Evolutionary conservation across 768 basidiomycete genomes (phyloP), one percentile per base, ranked within the genome.

Genomic region (Calocera viscosa): DNA sequence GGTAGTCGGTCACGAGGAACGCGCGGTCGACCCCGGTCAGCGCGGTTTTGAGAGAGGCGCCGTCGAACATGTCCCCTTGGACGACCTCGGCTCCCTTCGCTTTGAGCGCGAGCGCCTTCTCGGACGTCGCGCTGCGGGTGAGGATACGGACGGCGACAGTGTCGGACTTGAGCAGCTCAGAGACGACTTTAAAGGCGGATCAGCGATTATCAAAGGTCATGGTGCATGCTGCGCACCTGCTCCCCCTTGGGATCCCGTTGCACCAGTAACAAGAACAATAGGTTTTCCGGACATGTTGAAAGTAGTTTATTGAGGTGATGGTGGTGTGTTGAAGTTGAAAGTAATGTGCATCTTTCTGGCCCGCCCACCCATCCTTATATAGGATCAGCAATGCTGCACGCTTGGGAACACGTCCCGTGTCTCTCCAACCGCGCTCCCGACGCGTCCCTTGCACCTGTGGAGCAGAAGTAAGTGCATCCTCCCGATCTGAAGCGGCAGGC

Each of bases 1-100:
- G 53, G 53, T 60, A 60, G 53, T 70, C 71, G 63, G 70, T 71
- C 35, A 73, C 68, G 16, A 75, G 66, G 65, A 74, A 73, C 0
- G 73, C 74, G 10, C 68, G 49, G 0, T 69, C 65, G 22, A 69
- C 67, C 7, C 72, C 74, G 8, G 24, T 41, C 28, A 74, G 68
- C 1, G 72, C 73, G 1, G 41, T 30, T 10, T 60, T 38, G 24
- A 75, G 67, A 0, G 67, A 64, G 0, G 26, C 26, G 0, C 34
- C 22, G 43, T 71, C 69, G n/a, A n/a, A 11, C 26, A 74, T 40
- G 33, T 68, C 67, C 19, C 69, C 74, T 64, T 73, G 66, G 68
- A 72, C 68, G 39, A 69, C 70, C 33, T 71, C 47, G 43, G 68
- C 63, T 8, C 72, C 72, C 34, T 71, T 63, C 16, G 40, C 41